Conservation (phyloP, 148 eudicot genomes). For the Amaranthus palmeri region DNA sequence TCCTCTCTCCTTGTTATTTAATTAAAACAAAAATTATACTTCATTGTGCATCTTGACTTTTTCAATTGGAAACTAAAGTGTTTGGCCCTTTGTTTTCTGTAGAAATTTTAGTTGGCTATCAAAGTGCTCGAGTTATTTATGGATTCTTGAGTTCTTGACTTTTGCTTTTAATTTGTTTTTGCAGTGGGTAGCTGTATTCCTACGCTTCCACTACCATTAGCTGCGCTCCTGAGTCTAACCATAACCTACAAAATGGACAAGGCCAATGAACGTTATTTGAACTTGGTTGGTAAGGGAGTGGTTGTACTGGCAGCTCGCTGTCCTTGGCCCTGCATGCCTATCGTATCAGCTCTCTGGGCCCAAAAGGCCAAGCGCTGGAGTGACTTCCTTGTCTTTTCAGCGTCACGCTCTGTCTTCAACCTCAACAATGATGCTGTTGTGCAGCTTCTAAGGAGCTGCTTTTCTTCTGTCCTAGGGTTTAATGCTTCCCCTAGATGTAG, state of each 20-base stretch:
- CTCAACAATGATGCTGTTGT: conserved; percentile 74
- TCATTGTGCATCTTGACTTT: neutral
- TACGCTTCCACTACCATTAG: conserved; percentile 89
- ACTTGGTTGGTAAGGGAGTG: conserved; percentile 71
- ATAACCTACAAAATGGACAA: conserved; percentile 92
- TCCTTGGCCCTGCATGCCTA: conserved; percentile 99
- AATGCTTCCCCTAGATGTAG: conserved; percentile 36
- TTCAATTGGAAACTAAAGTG: neutral
- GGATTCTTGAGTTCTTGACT: neutral
- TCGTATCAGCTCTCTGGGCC: conserved; percentile 83
- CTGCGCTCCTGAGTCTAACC: conserved; percentile 88
- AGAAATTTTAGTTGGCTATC: neutral
- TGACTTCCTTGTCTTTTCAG: conserved; percentile 78
- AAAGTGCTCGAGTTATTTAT: neutral
- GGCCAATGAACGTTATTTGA: conserved; percentile 60
- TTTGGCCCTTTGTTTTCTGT: neutral
- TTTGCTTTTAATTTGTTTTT: conserved; percentile 2
- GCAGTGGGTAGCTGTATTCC: conserved; percentile 66
- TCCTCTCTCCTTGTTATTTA: neutral
- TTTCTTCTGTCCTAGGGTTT: conserved; percentile 57
- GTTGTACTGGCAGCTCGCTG: conserved; percentile 74
- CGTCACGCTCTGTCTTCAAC: conserved; percentile 83
- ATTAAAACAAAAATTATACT: no score
- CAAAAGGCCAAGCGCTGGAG: conserved; percentile 98
- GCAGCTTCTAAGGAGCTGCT: conserved; percentile 82